phyloP scores from a whole-genome alignment of 352 stramenopile genomes.

The Thraustochytrium sp. region DNA sequence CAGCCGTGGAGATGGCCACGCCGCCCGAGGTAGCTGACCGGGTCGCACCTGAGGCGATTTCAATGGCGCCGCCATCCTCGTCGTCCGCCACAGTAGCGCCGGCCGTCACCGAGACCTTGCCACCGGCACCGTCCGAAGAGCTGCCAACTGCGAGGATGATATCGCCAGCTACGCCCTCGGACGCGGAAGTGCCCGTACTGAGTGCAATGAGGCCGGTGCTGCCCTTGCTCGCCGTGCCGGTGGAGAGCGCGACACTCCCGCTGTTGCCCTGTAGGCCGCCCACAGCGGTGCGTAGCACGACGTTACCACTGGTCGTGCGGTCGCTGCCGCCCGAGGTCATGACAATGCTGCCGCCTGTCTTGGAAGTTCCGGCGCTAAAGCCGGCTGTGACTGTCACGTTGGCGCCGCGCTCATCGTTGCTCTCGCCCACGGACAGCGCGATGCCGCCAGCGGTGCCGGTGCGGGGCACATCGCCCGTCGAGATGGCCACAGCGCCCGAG shows the following conservation, averaged over 20 bases:
- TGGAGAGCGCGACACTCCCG: neutral
- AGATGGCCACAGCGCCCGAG: neutral
- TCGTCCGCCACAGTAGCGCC: neutral
- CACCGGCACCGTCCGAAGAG: neutral
- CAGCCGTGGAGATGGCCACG: neutral
- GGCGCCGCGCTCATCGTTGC: neutral
- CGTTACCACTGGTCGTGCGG: neutral
- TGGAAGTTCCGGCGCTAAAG: neutral
- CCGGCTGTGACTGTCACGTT: neutral
- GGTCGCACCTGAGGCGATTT: neutral
- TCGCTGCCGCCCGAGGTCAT: neutral
- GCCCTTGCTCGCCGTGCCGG: neutral
- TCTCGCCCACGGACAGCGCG: neutral
- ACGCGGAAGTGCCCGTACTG: neutral
- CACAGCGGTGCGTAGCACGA: neutral
- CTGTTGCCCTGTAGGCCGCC: neutral
- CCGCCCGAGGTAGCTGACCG: neutral
- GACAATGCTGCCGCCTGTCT: neutral
- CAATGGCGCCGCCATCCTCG: neutral
- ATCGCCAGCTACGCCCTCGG: neutral
- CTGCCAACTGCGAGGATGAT: neutral
- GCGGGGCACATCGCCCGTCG: neutral
- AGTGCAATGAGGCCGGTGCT: neutral
- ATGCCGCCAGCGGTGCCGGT: neutral
- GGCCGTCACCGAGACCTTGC: neutral